Evolutionary conservation across 345 rosid species (phyloP).

Genomic region (Eucalyptus globulus): DNA sequence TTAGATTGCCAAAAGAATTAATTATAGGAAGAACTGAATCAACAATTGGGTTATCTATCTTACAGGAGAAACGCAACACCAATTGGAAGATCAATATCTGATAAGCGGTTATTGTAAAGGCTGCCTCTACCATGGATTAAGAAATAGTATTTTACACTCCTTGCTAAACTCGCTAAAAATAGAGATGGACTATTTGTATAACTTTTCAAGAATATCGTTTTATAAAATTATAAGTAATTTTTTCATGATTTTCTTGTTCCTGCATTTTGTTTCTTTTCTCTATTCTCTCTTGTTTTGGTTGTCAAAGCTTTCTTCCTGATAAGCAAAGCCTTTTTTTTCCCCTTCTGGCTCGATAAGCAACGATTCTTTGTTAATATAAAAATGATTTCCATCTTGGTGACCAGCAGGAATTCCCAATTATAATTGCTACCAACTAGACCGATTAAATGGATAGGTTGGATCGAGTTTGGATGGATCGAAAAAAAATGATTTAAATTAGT

Average conservation of each 20-base stretch:
- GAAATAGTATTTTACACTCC: not conserved
- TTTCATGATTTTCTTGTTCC: not conserved
- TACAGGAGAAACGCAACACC: not conserved
- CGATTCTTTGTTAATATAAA: not conserved
- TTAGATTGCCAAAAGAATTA: not conserved
- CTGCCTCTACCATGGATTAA: not conserved
- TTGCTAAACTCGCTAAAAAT: not conserved
- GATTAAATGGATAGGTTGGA: rapidly evolving
- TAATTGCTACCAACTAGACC: not conserved
- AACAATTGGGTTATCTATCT: not conserved
- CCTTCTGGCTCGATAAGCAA: not conserved
- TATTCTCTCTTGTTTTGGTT: not conserved
- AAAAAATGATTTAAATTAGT: rapidly evolving
- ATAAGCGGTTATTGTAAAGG: not conserved
- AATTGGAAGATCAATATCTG: not conserved
- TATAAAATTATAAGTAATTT: too few relatives aligned
- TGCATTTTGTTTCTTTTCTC: not conserved
- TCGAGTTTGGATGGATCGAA: rapidly evolving
- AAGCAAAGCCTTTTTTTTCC: not conserved
- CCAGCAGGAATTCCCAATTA: not conserved
- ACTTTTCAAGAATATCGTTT: too few relatives aligned
- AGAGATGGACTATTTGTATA: not conserved
- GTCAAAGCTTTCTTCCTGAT: not conserved
- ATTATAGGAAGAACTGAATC: not conserved
- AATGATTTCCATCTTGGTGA: not conserved